Percentiles rank a stretch among this genome's conserved stretches.
phyloP scores from a whole-genome alignment of 108 stramenopile species.

The Chaetoceros muelleri region DNA sequence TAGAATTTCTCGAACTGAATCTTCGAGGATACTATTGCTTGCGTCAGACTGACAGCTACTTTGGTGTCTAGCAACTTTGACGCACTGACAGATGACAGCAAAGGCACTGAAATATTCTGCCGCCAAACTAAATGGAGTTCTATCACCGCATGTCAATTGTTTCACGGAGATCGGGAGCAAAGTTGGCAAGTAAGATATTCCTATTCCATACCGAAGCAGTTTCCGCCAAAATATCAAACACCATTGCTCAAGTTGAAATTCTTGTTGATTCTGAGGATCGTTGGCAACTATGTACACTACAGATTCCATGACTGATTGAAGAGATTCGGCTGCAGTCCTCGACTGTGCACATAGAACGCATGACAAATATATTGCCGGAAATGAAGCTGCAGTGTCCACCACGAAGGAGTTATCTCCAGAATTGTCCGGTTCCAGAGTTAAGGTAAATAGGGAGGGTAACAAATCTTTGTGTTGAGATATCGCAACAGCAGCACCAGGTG shows the following conservation, averaged over 20 bases:
- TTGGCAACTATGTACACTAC: constrained; percentile 14
- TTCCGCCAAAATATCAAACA: constrained; percentile 56
- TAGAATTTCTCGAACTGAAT: constrained; percentile 2
- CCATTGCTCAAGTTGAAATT: constrained; percentile 35
- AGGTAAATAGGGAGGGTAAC: constrained; percentile 22
- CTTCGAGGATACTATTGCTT: not conserved
- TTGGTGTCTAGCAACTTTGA: not conserved
- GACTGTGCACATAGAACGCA: constrained; percentile 70
- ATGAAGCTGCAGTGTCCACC: constrained; percentile 4
- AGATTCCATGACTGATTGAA: constrained; percentile 20
- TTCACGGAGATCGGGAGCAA: constrained; percentile 36
- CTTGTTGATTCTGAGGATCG: constrained; percentile 13
- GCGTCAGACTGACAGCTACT: not conserved
- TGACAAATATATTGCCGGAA: constrained; percentile 41
- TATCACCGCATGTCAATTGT: constrained; percentile 17
- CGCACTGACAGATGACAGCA: constrained; percentile 5
- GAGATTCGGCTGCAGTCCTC: constrained; percentile 36
- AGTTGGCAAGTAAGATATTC: constrained; percentile 28
- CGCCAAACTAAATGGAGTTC: constrained; percentile 22
- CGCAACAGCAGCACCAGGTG: constrained; percentile 74
- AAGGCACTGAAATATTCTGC: constrained; percentile 43
- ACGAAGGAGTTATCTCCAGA: not conserved
- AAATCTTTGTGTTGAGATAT: constrained; percentile 57
- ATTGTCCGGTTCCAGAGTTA: not conserved
- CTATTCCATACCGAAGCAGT: constrained; percentile 63